Conservation (phyloP, 2,329 filamentous ascomycete genomes). For the Pestalotiopsis sp. region DNA sequence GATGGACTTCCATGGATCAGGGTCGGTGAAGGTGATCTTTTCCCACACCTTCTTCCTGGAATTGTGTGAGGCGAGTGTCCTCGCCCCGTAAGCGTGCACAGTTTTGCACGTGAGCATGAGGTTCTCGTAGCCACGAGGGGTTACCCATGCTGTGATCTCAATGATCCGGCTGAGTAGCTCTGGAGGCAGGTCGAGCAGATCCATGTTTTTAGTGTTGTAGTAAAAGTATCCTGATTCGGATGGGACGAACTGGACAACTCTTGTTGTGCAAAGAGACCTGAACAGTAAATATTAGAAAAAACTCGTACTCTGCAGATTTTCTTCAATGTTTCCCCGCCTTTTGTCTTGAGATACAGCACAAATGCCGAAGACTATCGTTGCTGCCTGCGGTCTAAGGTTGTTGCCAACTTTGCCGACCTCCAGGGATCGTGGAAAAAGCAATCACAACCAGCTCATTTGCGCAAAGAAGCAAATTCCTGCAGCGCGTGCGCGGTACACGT, state of each 20-base stretch:
- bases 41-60: slow-evolving; percentile 7
- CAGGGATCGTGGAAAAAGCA: no score
- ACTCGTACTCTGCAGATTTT: no score
- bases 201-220: slow-evolving; percentile 13
- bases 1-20: neutral
- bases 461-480: no score
- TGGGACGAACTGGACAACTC: neutral
- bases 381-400: no score
- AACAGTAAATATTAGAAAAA: no score
- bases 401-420: no score
- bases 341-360: no score
- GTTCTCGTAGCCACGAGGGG: slow-evolving; percentile 21
- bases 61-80: slow-evolving; percentile 12
- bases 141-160: slow-evolving; percentile 13
- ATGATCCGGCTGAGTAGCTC: slow-evolving; percentile 19
- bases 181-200: slow-evolving; percentile 15
- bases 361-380: no score
- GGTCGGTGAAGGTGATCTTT: neutral
- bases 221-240: neutral
- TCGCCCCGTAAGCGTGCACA: slow-evolving; percentile 18
- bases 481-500: no score
- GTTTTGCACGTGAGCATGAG: slow-evolving; percentile 19
- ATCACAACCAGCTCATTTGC: no score
- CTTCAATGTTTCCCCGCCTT: no score
- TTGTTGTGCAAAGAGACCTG: no score